phyloP scores from a whole-genome alignment of 306 rosid genomes.

The Rosa chinensis region DNA sequence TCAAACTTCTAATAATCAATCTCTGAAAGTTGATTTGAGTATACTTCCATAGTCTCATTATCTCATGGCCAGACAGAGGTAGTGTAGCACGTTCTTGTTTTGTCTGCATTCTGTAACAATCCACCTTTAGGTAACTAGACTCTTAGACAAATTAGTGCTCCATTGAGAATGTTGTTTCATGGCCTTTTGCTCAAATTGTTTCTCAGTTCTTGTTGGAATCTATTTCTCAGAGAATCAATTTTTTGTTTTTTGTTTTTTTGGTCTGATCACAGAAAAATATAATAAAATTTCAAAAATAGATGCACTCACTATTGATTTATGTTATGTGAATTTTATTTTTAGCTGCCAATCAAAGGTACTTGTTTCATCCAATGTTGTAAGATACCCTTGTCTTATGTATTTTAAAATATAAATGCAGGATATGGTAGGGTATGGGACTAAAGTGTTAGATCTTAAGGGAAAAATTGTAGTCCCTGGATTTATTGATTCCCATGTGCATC shows the following conservation, averaged over 20 bases:
- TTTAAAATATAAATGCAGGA: conserved; percentile 43
- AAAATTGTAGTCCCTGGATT: conserved; percentile 87
- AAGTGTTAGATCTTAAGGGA: conserved; percentile 64
- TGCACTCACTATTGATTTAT: background rate
- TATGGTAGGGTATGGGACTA: conserved; percentile 58
- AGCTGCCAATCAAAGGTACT: background rate
- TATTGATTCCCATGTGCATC: conserved; percentile 81
- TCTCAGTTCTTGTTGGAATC: background rate
- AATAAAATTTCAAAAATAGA: background rate
- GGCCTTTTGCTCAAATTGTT: background rate
- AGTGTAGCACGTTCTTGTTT: background rate
- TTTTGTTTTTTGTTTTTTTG: background rate
- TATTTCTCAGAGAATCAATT: background rate
- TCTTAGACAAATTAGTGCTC: background rate
- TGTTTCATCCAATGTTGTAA: background rate
- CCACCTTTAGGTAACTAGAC: background rate
- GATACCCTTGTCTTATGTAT: background rate
- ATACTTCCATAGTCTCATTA: background rate
- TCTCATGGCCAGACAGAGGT: background rate
- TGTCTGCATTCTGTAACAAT: background rate
- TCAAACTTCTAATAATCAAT: background rate
- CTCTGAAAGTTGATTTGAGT: background rate
- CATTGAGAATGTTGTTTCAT: background rate
- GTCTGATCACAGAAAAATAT: background rate
- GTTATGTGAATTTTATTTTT: background rate